Conservation (phyloP, 2,329 filamentous ascomycete species). For the Canariomyces notabilis region DNA sequence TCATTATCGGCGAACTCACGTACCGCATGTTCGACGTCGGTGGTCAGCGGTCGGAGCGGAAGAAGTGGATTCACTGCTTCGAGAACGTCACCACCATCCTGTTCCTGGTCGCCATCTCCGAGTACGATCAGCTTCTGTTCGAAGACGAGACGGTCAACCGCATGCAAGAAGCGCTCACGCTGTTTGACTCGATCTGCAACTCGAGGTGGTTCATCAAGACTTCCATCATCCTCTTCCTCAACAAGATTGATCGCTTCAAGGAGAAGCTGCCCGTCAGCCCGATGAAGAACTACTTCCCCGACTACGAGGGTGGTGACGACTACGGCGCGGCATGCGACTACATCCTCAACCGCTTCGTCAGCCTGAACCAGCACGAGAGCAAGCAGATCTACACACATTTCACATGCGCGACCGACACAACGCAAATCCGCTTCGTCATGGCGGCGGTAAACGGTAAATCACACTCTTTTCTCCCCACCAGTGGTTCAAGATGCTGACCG, state of each 20-base stretch:
- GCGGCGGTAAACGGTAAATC: slow-evolving; percentile 90
- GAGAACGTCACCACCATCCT: slow-evolving; percentile 97
- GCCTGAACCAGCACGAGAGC: slow-evolving; percentile 96
- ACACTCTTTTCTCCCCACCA: background rate
- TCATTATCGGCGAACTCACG: slow-evolving; percentile 89
- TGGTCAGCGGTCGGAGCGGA: slow-evolving; percentile 90
- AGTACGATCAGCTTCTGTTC: slow-evolving; percentile 93
- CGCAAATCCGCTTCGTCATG: slow-evolving; percentile 99
- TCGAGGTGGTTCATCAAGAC: slow-evolving; percentile 88
- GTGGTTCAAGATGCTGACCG: slow-evolving; percentile 38
- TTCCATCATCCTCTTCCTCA: slow-evolving; percentile 82
- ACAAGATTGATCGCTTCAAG: slow-evolving; percentile 88
- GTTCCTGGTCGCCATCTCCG: slow-evolving; percentile 93
- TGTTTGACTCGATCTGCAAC: slow-evolving; percentile 85
- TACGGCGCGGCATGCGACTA: slow-evolving; percentile 96
- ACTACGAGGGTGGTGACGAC: slow-evolving; percentile 92
- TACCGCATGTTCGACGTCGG: slow-evolving; percentile 98
- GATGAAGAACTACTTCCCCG: slow-evolving; percentile 86
- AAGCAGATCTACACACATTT: slow-evolving; percentile 99
- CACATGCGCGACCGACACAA: slow-evolving; percentile 97
- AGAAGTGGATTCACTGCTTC: slow-evolving; percentile 99
- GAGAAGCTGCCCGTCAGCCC: slow-evolving; percentile 76
- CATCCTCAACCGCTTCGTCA: slow-evolving; percentile 97
- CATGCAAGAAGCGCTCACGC: slow-evolving; percentile 83
- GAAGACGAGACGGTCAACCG: slow-evolving; percentile 95